Evolutionary conservation across 257 asterid species (phyloP), one percentile per base, ranked within the genome.

Genomic region (Datura wrightii): DNA sequence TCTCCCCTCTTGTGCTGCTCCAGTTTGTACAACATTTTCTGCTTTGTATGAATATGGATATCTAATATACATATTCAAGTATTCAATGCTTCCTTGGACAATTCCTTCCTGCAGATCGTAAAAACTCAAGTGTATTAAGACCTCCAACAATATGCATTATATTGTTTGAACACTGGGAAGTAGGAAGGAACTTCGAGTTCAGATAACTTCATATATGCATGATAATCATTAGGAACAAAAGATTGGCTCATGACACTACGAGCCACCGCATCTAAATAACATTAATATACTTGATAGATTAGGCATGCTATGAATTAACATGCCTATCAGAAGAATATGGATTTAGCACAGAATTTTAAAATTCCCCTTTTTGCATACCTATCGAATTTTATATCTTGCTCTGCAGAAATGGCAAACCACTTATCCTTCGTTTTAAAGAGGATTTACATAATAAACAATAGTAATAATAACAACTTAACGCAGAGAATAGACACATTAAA

Each of bases 1-100:
- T 53, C 66, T 14, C 15, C 66, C 66, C 66, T 79, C 50, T 37
- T 9, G 31, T 31, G 83, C 36, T 53, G 67, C 83, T 55, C 83
- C 66, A 31, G 66, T 53, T 42, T 3, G 34, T 34, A 79, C 8
- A 48, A 79, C 34, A 34, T 79, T 14, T 44, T 44, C 80, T 53
- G 50, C 16, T 18, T 34, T 5, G 50, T 8, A 31, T 52, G 34
- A 34, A 79, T 31, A 79, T 10, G 18, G 46, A 31, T 52, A 79
- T 53, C 1, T 6, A 3, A 34, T 52, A 52, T 1, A 0, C 83
- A 52, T 55, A 52, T 53, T 79, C 80, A 72, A 72, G 41, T 46
- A 46, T 48, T 19, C n/a, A 44, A n/a, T 5, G n/a, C 46, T 46
- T 44, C 80, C 58, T 48, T 11, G 4, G 41, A 72, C 3, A 46